Base-by-base conservation (phyloP, 495 filamentous ascomycete genomes). In the Cercophora scortea region DNA sequence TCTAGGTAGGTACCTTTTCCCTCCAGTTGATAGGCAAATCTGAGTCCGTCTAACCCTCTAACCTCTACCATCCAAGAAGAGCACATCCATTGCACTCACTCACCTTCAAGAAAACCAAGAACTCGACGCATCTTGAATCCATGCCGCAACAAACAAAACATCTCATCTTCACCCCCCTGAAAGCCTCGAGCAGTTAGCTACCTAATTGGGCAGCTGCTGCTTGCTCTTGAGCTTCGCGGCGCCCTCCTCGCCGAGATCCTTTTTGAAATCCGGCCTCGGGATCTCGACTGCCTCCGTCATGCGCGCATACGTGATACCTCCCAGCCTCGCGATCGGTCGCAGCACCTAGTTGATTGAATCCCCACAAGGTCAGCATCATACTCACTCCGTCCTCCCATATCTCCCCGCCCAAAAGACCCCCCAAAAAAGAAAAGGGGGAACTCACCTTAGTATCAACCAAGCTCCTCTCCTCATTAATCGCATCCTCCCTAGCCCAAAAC, bases 401-500 rank as follows among this genome's bases (percentile, higher is more conserved):
- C 9, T 38, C 32, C 5, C 17, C 32, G 12, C 18, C 16, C 15
- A 42, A 40, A 44, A 19, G 18, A n/a, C n/a, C n/a, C n/a, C n/a
- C 57, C 16, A 53, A 70, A 38, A 12, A 40, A 15, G 1, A 40
- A 25, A n/a, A n/a, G n/a, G 33, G 3, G 45, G 32, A 49, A 54
- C 61, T 56, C 42, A 67, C 63, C 44, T 74, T 77, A 12, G 88
- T 74, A 69, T 93, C 84, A 35, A 97, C 73, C 25, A 84, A 51
- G 53, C 81, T 88, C 61, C 73, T 79, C 13, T 87, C 83, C 62
- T 88, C 80, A 58, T 94, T 85, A 7, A 96, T 71, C 10, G 89
- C 89, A 72, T 96, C 92, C 63, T 96, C 90, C 44, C 91, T 69
- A 10, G 82, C 89, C 88, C 90, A 95, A 61, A 98, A 96, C 25